These are phyloP conservation scores for Stereum hirsutum DNA, from an alignment of 1,284 basidiomycete genomes.

Conservation along the genomic window DNA sequence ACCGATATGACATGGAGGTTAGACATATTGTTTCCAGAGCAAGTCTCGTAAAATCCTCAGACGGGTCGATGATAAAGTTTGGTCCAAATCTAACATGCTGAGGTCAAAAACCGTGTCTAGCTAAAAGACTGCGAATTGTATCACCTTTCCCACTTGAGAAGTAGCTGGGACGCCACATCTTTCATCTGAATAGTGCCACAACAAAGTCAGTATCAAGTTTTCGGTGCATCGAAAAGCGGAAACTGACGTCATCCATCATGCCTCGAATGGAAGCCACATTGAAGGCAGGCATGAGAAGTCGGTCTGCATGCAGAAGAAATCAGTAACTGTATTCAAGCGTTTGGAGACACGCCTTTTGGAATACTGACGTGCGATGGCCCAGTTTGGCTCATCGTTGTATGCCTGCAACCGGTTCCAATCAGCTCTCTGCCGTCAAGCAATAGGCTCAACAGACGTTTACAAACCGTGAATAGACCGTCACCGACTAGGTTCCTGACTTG, in stretches of 20 bases:
- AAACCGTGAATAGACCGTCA: background rate
- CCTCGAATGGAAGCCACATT: background rate
- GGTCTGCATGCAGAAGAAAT: background rate
- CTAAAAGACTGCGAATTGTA: background rate
- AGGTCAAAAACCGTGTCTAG: background rate
- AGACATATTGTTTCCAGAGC: background rate
- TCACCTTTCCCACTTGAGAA: conserved; percentile 1
- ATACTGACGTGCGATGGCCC: background rate
- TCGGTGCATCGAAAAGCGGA: too few relatives aligned
- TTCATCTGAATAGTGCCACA: too few relatives aligned
- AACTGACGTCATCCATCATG: background rate
- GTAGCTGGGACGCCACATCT: background rate
- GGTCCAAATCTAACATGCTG: background rate
- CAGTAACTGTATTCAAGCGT: background rate
- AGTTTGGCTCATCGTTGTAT: background rate
- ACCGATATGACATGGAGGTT: background rate
- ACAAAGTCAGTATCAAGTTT: too few relatives aligned
- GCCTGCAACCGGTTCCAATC: background rate
- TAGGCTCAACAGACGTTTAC: background rate
- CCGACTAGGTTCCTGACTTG: background rate
- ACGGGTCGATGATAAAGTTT: background rate
- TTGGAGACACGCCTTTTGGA: background rate
- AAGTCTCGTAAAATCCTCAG: background rate
- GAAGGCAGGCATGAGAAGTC: background rate
- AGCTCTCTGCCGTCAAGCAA: background rate